Evolutionary conservation across 1,284 basidiomycete genomes (phyloP), one percentile per base, ranked within the genome.

Genomic region (Amylostereum areolatum): DNA sequence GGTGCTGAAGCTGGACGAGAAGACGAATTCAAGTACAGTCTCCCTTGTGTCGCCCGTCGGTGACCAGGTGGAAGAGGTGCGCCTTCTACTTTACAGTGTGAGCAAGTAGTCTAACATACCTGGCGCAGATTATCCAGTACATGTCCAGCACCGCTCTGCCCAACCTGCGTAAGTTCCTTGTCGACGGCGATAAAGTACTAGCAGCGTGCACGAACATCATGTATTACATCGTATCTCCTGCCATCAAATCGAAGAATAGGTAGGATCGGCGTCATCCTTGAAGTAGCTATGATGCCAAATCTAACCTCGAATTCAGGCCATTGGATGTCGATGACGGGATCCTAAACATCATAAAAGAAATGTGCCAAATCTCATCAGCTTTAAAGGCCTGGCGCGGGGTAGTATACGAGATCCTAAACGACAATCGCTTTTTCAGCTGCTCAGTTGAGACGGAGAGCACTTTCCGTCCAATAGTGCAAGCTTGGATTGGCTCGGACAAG

Each of bases 401-500:
- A 1, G 83, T 98, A 8, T 69, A 74, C 1, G 96, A 99, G 32
- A 78, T 89, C 0, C 78, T 99, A 56, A 84, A 82, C 57, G 96
- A 99, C 63, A 81, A 79, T 53, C 79, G 91, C 40, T 83, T 98
- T 61, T 99, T 99, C 71, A 88, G 85, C 57, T 84, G 79, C 52
- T 74, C 70, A 49, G 73, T 79, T 30, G 69, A 71, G 29, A 72
- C 71, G 33, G 83, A 81, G 8, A 60, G 67, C 24, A 73, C 74
- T 48, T 99, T 95, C 92, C 81, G 80, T 57, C 75, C 82, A 0
- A 80, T 98, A 49, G 72, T 98, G 43, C 86, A 84, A 56, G 75
- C 85, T 5, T 66, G 97, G 45, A 88, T 96, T 63, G 86, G 90
- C 56, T 77, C 81, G 3, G 97, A 99, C 64, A 96, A 90, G 68